Evolutionary conservation across 176 grass and related monocot species (phyloP).

Genomic region (Oryza meyeriana): DNA sequence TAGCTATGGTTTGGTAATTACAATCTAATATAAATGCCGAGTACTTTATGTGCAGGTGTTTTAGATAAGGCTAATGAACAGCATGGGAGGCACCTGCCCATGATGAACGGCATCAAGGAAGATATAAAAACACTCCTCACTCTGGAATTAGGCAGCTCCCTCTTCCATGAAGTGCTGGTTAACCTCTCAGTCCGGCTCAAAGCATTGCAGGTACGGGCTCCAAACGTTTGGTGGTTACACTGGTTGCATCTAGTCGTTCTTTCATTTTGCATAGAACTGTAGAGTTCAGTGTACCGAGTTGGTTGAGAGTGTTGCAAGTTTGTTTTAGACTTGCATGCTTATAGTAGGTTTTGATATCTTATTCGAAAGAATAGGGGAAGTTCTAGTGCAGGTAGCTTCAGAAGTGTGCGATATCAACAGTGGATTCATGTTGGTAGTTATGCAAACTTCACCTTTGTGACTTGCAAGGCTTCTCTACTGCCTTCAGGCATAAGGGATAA

Average conservation of each 20-base stretch:
- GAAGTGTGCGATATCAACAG: slow-evolving; percentile 17
- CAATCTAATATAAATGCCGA: slow-evolving; percentile 25
- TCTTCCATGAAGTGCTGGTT: slow-evolving; percentile 76
- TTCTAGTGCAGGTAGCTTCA: slow-evolving; percentile 16
- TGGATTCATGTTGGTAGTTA: slow-evolving; percentile 18
- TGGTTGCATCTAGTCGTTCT: background rate
- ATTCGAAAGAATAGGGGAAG: slow-evolving; percentile 6
- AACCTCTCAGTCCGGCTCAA: slow-evolving; percentile 79
- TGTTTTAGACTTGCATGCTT: background rate
- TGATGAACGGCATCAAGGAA: slow-evolving; percentile 99
- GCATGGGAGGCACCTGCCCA: slow-evolving; percentile 89
- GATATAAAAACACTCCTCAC: slow-evolving; percentile 96
- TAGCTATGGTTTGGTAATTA: slow-evolving; percentile 21
- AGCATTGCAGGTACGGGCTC: slow-evolving; percentile 59
- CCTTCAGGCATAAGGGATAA: slow-evolving; percentile 28
- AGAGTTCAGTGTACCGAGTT: slow-evolving; percentile 6
- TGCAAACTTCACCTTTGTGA: slow-evolving; percentile 47
- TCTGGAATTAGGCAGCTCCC: slow-evolving; percentile 61
- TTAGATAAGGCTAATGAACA: slow-evolving; percentile 82
- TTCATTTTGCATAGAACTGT: background rate
- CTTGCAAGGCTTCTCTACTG: slow-evolving; percentile 39
- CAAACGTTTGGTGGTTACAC: background rate
- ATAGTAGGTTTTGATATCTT: background rate
- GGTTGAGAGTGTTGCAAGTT: slow-evolving; percentile 28
- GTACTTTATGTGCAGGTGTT: slow-evolving; percentile 53